Evolutionary conservation across 805 yeast genomes (phyloP), one percentile per base, ranked within the genome.

Genomic region (Yarrowia bubula): DNA sequence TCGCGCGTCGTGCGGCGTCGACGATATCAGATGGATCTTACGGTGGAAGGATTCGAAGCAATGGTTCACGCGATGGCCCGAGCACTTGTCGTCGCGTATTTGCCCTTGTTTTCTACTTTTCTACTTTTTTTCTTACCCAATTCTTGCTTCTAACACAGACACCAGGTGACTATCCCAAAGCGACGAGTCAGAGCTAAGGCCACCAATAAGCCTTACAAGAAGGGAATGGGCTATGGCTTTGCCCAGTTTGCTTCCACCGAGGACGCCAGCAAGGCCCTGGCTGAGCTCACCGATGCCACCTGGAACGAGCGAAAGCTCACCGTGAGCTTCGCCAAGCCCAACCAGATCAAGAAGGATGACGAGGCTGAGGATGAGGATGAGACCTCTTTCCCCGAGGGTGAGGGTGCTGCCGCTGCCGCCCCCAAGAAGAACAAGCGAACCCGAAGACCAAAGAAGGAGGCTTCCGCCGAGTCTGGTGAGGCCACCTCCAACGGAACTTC

Each of bases 191-290:
- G 51, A 35, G 51, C 42, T 33, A 58, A 58, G 51, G 14, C 51
- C 51, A 58, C 64, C 50, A 58, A 44, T 51, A 58, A 58, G 64
- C 65, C 65, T 46, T 64, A 57, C 65, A 63, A 51, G 50, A 43
- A 65, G 53, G 67, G 67, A 33, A 66, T 84, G 68, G 91, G 92
- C 6, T 80, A 83, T 53, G 89, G 88, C n/a, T 43, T 78, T 83
- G 72, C 80, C 79, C 48, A 81, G 79, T 18, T 76, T 80, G 65
- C 65, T 3, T 77, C 80, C 10, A 74, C 76, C 7, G 80, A 76
- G n/a, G 77, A 72, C 10, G 77, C 77, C 8, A 73, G 74, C 5
- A 75, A 75, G 9, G 82, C 86, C 2, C 74, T 83, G 50, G 76
- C 71, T 17, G 72, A 73, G 17, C 74, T 83, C 66, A 69, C 76